Percentiles rank a stretch among this genome's conserved stretches.
Conservation (phyloP, 1,139 yeast genomes). For the Meyerozyma athensensis region DNA sequence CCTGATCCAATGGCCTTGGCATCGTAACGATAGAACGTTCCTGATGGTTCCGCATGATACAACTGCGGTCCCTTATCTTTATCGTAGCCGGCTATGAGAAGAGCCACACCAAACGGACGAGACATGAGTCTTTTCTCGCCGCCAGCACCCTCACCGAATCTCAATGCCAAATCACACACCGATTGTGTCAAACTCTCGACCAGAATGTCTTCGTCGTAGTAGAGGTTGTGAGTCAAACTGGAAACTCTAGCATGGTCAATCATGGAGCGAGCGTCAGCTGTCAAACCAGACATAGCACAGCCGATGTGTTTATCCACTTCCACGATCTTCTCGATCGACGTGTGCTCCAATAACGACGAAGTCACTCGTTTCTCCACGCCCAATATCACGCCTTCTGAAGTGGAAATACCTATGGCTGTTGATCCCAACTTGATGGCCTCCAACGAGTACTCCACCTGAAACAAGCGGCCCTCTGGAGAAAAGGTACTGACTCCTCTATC, state of each 20-base stretch:
- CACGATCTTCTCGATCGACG: conserved; percentile 92
- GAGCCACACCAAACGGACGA: conserved; percentile 98
- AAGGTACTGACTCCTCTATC: conserved; percentile 98
- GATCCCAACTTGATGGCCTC: conserved; percentile 97
- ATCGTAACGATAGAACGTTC: conserved; percentile 94
- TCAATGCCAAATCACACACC: conserved; percentile 91
- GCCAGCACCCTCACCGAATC: conserved; percentile 98
- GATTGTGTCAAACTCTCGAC: conserved; percentile 95
- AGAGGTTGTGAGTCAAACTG: conserved; percentile 81
- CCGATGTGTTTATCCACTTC: conserved; percentile 95
- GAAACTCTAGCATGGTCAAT: conserved; percentile 97
- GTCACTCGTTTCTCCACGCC: conserved; percentile 98
- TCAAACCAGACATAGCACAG: conserved; percentile 97
- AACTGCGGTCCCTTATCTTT: conserved; percentile 92
- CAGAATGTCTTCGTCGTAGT: conserved; percentile 88
- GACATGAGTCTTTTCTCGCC: conserved; percentile 98
- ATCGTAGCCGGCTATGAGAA: conserved; percentile 92
- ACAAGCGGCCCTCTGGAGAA: conserved; percentile 97
- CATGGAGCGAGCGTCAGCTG: conserved; percentile 98
- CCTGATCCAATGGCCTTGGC: conserved; percentile 99
- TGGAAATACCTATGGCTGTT: conserved; percentile 95
- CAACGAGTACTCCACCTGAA: conserved; percentile 96
- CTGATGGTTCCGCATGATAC: conserved; percentile 98
- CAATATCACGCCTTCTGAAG: conserved; percentile 93
- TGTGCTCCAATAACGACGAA: conserved; percentile 83